These are phyloP conservation scores for Diutina neorugosa DNA, from an alignment of 1,139 yeast genomes.

Conservation along the genomic window DNA sequence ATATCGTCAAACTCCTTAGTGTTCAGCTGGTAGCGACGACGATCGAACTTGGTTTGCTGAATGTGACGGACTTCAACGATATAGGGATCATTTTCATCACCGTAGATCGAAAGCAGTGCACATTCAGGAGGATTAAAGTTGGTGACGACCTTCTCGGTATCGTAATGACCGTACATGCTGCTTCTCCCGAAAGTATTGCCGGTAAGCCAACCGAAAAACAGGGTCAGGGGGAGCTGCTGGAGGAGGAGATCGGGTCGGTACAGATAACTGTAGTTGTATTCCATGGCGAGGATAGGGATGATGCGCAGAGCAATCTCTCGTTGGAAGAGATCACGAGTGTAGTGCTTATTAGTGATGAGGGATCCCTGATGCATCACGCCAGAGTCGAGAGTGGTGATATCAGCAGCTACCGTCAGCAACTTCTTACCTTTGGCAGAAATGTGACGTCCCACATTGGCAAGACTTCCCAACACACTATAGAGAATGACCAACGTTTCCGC, in stretches of 20 bases:
- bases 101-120: background rate
- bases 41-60: constrained; percentile 8
- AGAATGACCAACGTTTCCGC: constrained; percentile 1
- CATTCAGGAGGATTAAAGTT: constrained; percentile 7
- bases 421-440: background rate
- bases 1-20: background rate
- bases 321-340: background rate
- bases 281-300: constrained; percentile 9
- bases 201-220: constrained; percentile 31
- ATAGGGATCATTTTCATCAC: constrained; percentile 10
- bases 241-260: constrained; percentile 21
- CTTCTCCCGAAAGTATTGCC: constrained; percentile 18
- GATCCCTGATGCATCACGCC: background rate
- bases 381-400: background rate
- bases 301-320: background rate
- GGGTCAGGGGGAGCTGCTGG: constrained; percentile 17
- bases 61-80: constrained; percentile 14
- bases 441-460: background rate
- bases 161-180: constrained; percentile 13
- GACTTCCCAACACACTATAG: background rate
- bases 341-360: background rate
- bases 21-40: background rate
- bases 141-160: constrained; percentile 13
- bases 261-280: constrained; percentile 18
- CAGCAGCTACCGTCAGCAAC: background rate